Percentiles rank a stretch among this genome's conserved stretches.
These are phyloP conservation scores for Rhexocercosporidium sp. DNA, from an alignment of 2,329 filamentous ascomycete species.

Conservation along the genomic window DNA sequence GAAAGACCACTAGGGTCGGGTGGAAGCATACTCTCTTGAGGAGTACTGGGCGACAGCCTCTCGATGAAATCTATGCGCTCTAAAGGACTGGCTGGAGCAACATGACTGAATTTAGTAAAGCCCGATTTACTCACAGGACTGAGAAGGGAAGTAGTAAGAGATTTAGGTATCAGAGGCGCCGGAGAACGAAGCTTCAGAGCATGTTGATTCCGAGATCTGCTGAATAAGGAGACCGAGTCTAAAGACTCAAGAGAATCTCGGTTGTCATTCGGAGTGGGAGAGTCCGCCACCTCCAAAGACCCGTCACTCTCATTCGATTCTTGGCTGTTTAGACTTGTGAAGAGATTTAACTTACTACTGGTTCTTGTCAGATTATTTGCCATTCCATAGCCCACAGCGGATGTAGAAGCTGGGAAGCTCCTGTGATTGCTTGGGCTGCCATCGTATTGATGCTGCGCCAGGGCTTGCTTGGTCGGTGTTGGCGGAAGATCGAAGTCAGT, in stretches of 20 bases:
- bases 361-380: conserved; percentile 39
- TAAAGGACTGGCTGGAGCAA: conserved; percentile 65
- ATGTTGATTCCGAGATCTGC: conserved; percentile 44
- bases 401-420: conserved; percentile 34
- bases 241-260: conserved; percentile 43
- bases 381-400: conserved; percentile 35
- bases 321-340: conserved; percentile 36
- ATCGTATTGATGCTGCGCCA: conserved; percentile 40
- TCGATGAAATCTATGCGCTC: conserved; percentile 58
- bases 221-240: conserved; percentile 48
- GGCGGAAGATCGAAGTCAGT: conserved; percentile 81
- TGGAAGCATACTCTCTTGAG: conserved; percentile 73
- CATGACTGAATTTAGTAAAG: conserved; percentile 58
- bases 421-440: conserved; percentile 41
- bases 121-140: conserved; percentile 46
- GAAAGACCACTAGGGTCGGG: conserved; percentile 84
- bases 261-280: conserved; percentile 43
- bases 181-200: conserved; percentile 39
- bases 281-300: conserved; percentile 40
- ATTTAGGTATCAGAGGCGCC: conserved; percentile 35
- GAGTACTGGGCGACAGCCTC: conserved; percentile 72
- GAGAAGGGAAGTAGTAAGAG: conserved; percentile 40
- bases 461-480: conserved; percentile 82
- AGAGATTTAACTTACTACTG: conserved; percentile 45
- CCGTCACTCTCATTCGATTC: conserved; percentile 39